Base-by-base conservation (phyloP, 352 stramenopile genomes). In the Globisporangium sylvaticum region DNA sequence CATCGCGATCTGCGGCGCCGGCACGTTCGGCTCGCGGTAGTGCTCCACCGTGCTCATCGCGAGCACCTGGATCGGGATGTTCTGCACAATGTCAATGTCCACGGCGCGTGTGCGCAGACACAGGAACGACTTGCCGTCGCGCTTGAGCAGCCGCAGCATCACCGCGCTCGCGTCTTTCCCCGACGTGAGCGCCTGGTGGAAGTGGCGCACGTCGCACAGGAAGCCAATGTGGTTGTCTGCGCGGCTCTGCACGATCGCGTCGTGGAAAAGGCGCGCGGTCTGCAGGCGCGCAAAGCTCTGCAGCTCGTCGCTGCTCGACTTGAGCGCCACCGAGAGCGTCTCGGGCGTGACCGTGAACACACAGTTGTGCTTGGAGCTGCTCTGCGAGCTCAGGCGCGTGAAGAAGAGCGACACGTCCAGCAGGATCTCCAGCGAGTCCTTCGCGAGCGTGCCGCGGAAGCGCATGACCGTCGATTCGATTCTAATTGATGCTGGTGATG, bases 81-180 rank as follows among this genome's bases (percentile, higher is more conserved):
- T 95, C 73, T 95, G 87, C 44, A 92, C 79, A 48, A 95, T 93
- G 66, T 95, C 84, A 52, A 95, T 89, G 67, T 95, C 87, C 32
- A 95, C 83, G 0, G 87, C 85, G 20, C 84, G 69, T 0, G 83
- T 92, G 42, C 85, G 76, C 7, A 95, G 65, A 58, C 84, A 92
- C 42, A 95, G 70, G 60, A 90, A 92, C 57, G 87, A 91, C 64
- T 67, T 69, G 58, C 79, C 83, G 68, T 90, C 83, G 55, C 87
- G 84, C 68, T 93, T 93, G 59, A 95, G 81, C 62, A 95, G 74
- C 12, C 87, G 87, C 67, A 95, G 76, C 79, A 95, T 89, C 57
- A 95, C 83, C 18, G 82, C 84, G 60, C 82, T 89, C 15, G 80
- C 83, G 32, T 93, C 87, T 65, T 88, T 90, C 1, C 87, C 84